Evolutionary conservation across 257 asterid species (phyloP).

Genomic region (Hygrophila difformis): DNA sequence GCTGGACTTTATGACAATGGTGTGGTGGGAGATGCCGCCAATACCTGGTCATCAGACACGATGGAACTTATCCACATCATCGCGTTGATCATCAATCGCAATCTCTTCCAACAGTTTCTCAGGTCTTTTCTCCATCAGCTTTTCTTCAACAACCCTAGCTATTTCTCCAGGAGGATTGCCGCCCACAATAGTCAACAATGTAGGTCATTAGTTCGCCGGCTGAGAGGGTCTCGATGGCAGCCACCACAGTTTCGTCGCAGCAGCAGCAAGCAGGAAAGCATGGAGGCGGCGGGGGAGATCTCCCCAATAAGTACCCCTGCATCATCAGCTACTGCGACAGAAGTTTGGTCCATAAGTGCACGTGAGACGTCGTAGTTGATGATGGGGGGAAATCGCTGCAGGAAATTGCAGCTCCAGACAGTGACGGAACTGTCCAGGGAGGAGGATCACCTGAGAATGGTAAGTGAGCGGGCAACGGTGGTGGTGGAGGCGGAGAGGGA

Average conservation of each 20-base stretch:
- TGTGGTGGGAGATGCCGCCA: constrained; percentile 26
- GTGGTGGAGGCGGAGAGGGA: constrained; percentile 31
- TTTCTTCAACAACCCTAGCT: constrained; percentile 4
- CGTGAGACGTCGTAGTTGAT: background rate
- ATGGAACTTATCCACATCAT: constrained; percentile 16
- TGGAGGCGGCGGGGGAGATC: too few relatives aligned
- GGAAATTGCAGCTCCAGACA: constrained; percentile 74
- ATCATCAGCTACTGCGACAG: constrained; percentile 64
- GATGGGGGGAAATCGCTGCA: constrained; percentile 35
- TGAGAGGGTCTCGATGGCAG: constrained; percentile 62
- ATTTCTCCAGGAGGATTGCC: constrained; percentile 78
- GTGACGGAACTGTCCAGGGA: constrained; percentile 37
- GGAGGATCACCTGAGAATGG: constrained; percentile 49
- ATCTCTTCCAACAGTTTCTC: too few relatives aligned
- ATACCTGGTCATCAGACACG: constrained; percentile 50
- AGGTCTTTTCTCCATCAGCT: too few relatives aligned
- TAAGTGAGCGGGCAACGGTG: constrained; percentile 49
- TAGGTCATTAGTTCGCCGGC: constrained; percentile 82
- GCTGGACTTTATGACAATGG: constrained; percentile 22
- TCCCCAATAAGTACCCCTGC: constrained; percentile 54
- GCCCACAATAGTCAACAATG: constrained; percentile 68
- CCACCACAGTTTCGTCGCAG: constrained; percentile 53
- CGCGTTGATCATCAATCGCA: constrained; percentile 20
- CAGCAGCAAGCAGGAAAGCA: constrained; percentile 44
- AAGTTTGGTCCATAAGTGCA: constrained; percentile 43